Evolutionary conservation across 177 flowering plant species (phyloP), one percentile per base, ranked within the genome.

Genomic region (Vitis hybrid): DNA sequence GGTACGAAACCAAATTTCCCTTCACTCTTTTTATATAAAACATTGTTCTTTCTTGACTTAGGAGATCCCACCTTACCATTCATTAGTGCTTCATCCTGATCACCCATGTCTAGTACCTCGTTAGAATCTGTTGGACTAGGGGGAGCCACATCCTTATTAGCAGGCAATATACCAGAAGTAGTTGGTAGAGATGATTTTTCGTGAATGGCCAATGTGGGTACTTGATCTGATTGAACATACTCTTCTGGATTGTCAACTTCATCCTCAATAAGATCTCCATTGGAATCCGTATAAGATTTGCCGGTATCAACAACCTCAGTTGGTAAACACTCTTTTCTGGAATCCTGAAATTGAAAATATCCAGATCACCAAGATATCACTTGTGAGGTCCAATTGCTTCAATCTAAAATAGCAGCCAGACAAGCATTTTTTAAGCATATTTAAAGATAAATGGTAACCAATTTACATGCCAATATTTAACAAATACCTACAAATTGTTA

Each of bases 181-280:
- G 80, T 74, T 56, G 57, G 72, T 4, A 79, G 40, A 14, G 81
- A 74, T 15, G 79, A 71, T 54, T 83, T 84, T 51, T 87, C 88
- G 72, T 80, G 91, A 70, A 87, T 79, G 15, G 90, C 79, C 67
- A 87, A 79, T 51, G 92, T 89, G 5, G 82, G 89, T 77, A 86
- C 90, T 77, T 87, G 90, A 82, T 89, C 88, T 55, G 84, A 72
- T 23, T 71, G 74, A 57, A 34, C 60, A 75, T 83, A 87, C 64
- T 81, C 88, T 49, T 81, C 86, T 62, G 74, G 56, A 66, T 73
- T 72, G 68, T 79, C 83, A 11, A 62, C 32, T 73, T 71, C 73
- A 71, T 79, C 91, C 56, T 73, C 84, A 71, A 26, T 64, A 75
- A 69, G 63, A 73, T 66, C 71, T 74, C 73, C 56, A 60, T 68